Evolutionary conservation across 2,329 filamentous ascomycete genomes (phyloP).

Genomic region (Trichoderma sp.): DNA sequence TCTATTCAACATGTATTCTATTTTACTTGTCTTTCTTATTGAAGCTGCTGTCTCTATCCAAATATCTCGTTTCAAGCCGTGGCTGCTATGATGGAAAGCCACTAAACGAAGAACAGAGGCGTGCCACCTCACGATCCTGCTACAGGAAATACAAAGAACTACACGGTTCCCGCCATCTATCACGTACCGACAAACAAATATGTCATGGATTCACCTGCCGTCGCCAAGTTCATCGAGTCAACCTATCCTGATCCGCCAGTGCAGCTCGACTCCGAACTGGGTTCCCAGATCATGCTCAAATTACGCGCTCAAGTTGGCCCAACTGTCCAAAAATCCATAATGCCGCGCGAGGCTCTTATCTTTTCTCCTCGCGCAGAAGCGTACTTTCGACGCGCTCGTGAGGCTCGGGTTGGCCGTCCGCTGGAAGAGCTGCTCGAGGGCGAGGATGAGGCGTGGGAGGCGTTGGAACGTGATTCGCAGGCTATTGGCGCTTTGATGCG

Average conservation of each 20-base stretch:
- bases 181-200: slow-evolving; percentile 14
- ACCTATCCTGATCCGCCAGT: slow-evolving; percentile 6
- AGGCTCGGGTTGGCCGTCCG: not conserved
- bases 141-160: not conserved
- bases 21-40: not conserved
- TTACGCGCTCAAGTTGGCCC: not conserved
- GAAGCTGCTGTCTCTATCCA: no score
- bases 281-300: not conserved
- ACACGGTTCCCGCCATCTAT: slow-evolving; percentile 13
- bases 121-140: not conserved
- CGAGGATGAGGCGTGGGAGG: slow-evolving; percentile 13
- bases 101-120: slow-evolving; percentile 9
- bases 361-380: slow-evolving; percentile 10
- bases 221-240: slow-evolving; percentile 9
- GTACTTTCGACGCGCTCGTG: slow-evolving; percentile 7
- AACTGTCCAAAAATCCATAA: not conserved
- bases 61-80: not conserved
- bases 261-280: slow-evolving; percentile 13
- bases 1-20: not conserved
- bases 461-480: not conserved
- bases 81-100: not conserved
- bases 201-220: slow-evolving; percentile 15
- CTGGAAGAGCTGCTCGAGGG: slow-evolving; percentile 13
- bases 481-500: slow-evolving; percentile 11
- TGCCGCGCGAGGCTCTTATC: slow-evolving; percentile 8